Evolutionary conservation across 2,329 filamentous ascomycete genomes (phyloP).

Genomic region (Trichoderma oligosporum): DNA sequence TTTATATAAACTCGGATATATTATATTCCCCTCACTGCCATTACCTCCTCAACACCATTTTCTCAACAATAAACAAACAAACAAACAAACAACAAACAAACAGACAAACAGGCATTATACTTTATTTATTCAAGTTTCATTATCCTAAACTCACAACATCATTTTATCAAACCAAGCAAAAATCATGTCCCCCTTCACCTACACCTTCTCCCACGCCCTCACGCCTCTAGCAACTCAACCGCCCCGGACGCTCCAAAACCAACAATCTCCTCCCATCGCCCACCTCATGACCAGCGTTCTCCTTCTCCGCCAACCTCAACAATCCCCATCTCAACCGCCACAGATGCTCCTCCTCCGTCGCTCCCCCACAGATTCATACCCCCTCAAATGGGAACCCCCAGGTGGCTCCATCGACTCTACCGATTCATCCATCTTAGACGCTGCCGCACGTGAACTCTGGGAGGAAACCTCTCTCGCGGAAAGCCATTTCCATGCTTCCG

Average conservation of each 20-base stretch:
- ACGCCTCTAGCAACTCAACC: slow-evolving; percentile 2
- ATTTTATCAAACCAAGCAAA: neutral
- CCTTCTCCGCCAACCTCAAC: slow-evolving; percentile 19
- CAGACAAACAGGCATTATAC: no score
- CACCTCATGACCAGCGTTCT: slow-evolving; percentile 24
- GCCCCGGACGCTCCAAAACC: slow-evolving; percentile 4
- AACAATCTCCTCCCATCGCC: slow-evolving; percentile 22
- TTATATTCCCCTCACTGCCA: no score
- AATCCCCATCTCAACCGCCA: neutral
- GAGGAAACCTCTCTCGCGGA: slow-evolving; percentile 43
- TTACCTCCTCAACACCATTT: neutral
- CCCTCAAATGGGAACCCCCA: slow-evolving; percentile 24
- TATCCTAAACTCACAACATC: neutral
- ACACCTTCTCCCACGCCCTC: slow-evolving; percentile 20
- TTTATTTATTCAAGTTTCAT: no score
- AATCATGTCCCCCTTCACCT: neutral
- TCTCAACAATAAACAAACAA: no score
- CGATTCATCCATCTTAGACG: slow-evolving; percentile 42
- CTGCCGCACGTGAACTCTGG: slow-evolving; percentile 43
- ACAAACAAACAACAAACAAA: no score
- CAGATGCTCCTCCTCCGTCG: slow-evolving; percentile 21
- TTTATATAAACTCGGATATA: no score
- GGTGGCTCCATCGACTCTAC: slow-evolving; percentile 33
- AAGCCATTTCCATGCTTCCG: slow-evolving; percentile 25
- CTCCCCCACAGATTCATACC: slow-evolving; percentile 23